Evolutionary conservation across 768 basidiomycete species (phyloP).

Genomic region (Hygrophoropsis aurantiaca): DNA sequence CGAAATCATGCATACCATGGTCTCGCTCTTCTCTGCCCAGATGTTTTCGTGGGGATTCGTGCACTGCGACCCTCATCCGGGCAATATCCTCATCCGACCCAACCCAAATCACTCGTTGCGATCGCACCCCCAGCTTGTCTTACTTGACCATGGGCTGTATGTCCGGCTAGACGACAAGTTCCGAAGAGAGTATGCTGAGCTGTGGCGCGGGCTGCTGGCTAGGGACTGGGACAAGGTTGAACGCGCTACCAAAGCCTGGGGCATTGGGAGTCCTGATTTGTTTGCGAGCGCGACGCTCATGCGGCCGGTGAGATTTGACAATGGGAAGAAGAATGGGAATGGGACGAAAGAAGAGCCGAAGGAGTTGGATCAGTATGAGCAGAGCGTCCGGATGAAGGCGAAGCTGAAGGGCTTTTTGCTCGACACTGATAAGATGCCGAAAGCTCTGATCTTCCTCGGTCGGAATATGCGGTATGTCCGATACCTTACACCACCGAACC

Average conservation of each 20-base stretch:
- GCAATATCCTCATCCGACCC: conserved; percentile 75
- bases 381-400: conserved; percentile 66
- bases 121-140: conserved; percentile 60
- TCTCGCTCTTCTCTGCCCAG: conserved; percentile 83
- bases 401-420: conserved; percentile 63
- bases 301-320: conserved; percentile 50
- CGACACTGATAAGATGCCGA: conserved; percentile 80
- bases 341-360: conserved; percentile 6
- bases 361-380: conserved; percentile 63
- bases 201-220: conserved; percentile 70
- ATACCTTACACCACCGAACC: background rate
- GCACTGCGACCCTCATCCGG: conserved; percentile 76
- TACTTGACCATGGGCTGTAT: conserved; percentile 93
- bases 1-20: conserved; percentile 81
- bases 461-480: conserved; percentile 65
- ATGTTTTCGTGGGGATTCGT: conserved; percentile 94
- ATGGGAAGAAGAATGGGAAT: conserved; percentile 19
- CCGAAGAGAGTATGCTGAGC: conserved; percentile 68
- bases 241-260: conserved; percentile 58
- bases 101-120: conserved; percentile 44
- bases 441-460: conserved; percentile 71
- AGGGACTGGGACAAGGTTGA: conserved; percentile 55
- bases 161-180: conserved; percentile 69
- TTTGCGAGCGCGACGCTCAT: conserved; percentile 74
- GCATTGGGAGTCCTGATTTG: conserved; percentile 68